Base-by-base conservation (phyloP, 306 rosid genomes). In the Corylus americana region DNA sequence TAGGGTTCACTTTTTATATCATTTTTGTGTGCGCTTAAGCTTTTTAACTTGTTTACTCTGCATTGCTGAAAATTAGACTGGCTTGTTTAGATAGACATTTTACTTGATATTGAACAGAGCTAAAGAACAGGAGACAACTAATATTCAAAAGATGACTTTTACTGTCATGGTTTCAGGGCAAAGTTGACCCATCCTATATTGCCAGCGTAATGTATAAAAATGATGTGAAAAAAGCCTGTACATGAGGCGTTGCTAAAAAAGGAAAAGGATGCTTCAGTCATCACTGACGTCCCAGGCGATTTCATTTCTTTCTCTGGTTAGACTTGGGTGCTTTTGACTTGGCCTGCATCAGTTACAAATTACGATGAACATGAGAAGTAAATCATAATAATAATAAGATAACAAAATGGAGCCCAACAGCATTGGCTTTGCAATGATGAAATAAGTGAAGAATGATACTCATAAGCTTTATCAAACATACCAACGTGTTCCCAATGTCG, bases 401-500 rank as follows among this genome's bases (percentile, higher is more conserved):
- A 17, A 81, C 16, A 44, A 7, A 70, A 71, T 25, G 31, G 25
- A 48, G 54, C 49, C n/a, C 22, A 74, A 42, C 7, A 39, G 18
- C 47, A 77, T 37, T 20, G 55, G 18, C 18, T 14, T 54, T 50
- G 66, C 39, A 50, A 59, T 20, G 5, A 27, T 44, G 55, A 3
- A 5, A 13, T 11, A 48, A 48, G 5, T 13, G 48, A 54, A 20
- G 73, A 48, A n/a, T 51, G 8, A 29, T 49, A 14, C 7, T 55
- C 13, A n/a, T 31, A 69, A 29, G 39, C 75, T 25, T 54, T 58
- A 17, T 57, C 47, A 85, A 62, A 71, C 55, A 55, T 84, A 92
- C 98, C 96, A 85, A 42, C 55, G 81, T 78, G 86, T 94, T 94
- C 80, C 97, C 98, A 13, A 92, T 89, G 84, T 92, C 94, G 16